phyloP scores from a whole-genome alignment of 2,329 filamentous ascomycete species.

The Phoma sp. region DNA sequence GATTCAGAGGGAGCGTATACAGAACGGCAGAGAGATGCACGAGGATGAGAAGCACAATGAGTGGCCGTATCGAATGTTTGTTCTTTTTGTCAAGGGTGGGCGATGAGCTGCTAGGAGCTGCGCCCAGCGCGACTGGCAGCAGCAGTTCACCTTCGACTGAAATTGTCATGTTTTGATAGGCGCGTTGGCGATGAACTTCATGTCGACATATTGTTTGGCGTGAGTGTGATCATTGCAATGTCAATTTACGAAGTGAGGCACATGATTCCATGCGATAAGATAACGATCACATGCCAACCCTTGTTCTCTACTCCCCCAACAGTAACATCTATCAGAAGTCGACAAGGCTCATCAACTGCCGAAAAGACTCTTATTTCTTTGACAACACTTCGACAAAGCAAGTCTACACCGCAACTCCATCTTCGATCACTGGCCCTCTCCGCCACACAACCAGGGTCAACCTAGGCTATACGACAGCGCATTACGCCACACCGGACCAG shows the following conservation, averaged over 20 bases:
- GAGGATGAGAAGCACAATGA: conserved; percentile 43
- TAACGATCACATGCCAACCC: conserved; percentile 8
- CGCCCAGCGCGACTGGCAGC: background rate
- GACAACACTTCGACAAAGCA: conserved; percentile 7
- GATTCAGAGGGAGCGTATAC: conserved; percentile 48
- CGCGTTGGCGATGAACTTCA: background rate
- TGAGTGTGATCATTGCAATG: background rate
- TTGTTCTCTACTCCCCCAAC: background rate
- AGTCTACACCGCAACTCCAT: conserved; percentile 12
- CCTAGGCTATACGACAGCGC: conserved; percentile 22
- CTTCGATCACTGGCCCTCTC: conserved; percentile 12
- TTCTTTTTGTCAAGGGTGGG: background rate
- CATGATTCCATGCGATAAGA: conserved; percentile 3
- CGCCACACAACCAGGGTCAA: conserved; percentile 16
- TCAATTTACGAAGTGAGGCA: background rate
- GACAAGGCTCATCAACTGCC: background rate
- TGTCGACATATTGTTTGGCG: background rate
- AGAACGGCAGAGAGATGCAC: conserved; percentile 43
- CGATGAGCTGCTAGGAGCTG: conserved; percentile 14
- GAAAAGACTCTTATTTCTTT: background rate
- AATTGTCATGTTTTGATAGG: background rate
- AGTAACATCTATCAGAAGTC: background rate
- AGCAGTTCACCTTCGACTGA: background rate
- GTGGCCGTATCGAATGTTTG: conserved; percentile 31
- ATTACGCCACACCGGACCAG: conserved; percentile 23